Conservation (phyloP, 306 rosid genomes). For the Fagus sylvatica region DNA sequence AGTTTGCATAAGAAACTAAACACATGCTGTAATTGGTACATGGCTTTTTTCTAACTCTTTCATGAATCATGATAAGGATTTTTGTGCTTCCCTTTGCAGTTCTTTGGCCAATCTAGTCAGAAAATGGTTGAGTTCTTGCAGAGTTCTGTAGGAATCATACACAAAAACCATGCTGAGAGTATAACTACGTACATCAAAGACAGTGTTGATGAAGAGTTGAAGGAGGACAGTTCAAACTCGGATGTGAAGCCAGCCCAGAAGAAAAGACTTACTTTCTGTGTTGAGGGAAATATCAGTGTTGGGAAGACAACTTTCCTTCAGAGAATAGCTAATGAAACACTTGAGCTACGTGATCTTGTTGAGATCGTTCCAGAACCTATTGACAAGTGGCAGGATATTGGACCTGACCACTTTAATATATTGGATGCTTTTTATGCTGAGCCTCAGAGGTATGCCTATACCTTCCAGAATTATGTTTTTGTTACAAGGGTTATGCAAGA, state of each 20-base stretch:
- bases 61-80: slow-evolving; percentile 22
- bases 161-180: slow-evolving; percentile 94
- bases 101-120: slow-evolving; percentile 76
- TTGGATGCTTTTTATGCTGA: slow-evolving; percentile 93
- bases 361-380: slow-evolving; percentile 99
- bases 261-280: slow-evolving; percentile 84
- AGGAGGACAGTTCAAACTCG: slow-evolving; percentile 53
- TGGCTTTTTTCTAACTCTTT: background rate
- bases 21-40: background rate
- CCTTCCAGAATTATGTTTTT: slow-evolving; percentile 97
- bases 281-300: slow-evolving; percentile 94
- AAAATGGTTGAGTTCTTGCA: slow-evolving; percentile 89
- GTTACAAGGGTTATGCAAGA: slow-evolving; percentile 98
- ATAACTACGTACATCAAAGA: slow-evolving; percentile 83
- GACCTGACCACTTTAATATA: slow-evolving; percentile 94
- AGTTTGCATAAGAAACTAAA: background rate
- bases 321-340: slow-evolving; percentile 87
- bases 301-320: slow-evolving; percentile 95
- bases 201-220: slow-evolving; percentile 79
- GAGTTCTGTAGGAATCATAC: slow-evolving; percentile 92
- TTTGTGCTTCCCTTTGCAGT: slow-evolving; percentile 47
- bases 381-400: slow-evolving; percentile 92
- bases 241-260: slow-evolving; percentile 45
- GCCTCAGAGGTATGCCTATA: slow-evolving; percentile 94
- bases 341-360: slow-evolving; percentile 88